Base-by-base conservation (phyloP, 108 stramenopile species). In the Chaetoceros tenuissimus region DNA sequence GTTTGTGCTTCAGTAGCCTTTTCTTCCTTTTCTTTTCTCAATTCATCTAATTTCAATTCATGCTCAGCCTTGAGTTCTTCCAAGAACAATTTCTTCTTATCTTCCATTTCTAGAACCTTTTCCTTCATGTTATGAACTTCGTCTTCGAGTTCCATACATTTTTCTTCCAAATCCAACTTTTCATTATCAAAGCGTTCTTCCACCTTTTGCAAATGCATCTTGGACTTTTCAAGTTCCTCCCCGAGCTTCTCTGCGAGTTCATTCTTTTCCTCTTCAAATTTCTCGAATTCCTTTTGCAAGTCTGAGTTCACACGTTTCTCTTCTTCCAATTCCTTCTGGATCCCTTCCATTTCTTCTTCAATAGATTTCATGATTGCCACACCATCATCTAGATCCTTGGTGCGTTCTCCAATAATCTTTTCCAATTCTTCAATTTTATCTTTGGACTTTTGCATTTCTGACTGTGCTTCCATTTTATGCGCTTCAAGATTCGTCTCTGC, bases 331-430 rank as follows among this genome's bases (percentile, higher is more conserved):
- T 40, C 34, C 13, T 40, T 5, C 13, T 40, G 34, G 13, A 40
- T 13, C 5, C 34, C 13, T 13, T 5, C 13, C 5, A 40, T 40
- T 40, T 40, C 34, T 13, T 40, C 34, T 13, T 40, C 34, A 7
- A 49, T 16, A 3, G 48, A 24, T 24, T 49, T 49, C 48, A 49
- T 49, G 48, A 49, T 49, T n/a, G 7, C 13, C 7, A 49, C 18
- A 7, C 48, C 48, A 49, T 49, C 48, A 21, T 49, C 48, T n/a
- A 40, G 13, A 40, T 40, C 34, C 13, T 40, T 40, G 13, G 8
- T 40, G 8, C 34, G 5, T 40, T 40, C 34, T 40, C 13, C 13
- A 5, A 40, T 10, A 10, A 10, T 13, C 5, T 40, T 13, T 13
- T 40, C 34, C 8, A 40, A 13, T 40, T 40, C 34, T 13, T 10